Evolutionary conservation across 169 alveolate genomes (phyloP), one percentile per base, ranked within the genome.

Genomic region (Plasmodium berghei): DNA sequence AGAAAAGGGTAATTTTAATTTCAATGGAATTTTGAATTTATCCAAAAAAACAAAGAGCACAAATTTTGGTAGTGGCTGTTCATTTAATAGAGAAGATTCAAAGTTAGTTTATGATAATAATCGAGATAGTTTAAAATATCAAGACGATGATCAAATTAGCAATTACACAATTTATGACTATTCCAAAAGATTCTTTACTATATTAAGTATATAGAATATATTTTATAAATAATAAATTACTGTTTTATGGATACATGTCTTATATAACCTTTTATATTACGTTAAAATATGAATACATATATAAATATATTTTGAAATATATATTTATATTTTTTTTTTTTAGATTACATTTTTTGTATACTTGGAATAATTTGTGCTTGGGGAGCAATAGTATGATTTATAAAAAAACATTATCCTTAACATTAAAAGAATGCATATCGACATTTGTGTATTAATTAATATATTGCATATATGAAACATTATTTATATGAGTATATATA

Each of bases 311-410:
- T 2, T 49, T 49, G n/a, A 9, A 10, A 10, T 2, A n/a, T 49
- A 12, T 16, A 0, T 72, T 52, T 55, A 5, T 72, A 12, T 72
- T 54, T 20, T 0, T 26, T 8, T 54, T 80, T 66, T 80, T 52
- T 52, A 80, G 90, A 67, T 70, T 54, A 80, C 45, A 66, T 80
- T 14, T 80, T 80, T 80, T 80, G 90, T 48, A 80, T 80, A 70
- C 49, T 80, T 22, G 80, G 73, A 64, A 80, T 80, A 54, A 80
- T 80, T 66, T 80, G 90, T 28, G 80, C 90, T 2, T 80, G 90
- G 90, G 90, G 90, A 80, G 72, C 69, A 14, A 56, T 80, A 54
- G 90, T 80, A 80, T 10, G 66, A 58, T 20, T n/a, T 16, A 9
- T 2, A 20, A 14, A 58, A 58, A 58, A 58, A 58, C 0, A n/a